Base-by-base conservation (phyloP, 2,329 filamentous ascomycete genomes). In the Colletotrichum godetiae region DNA sequence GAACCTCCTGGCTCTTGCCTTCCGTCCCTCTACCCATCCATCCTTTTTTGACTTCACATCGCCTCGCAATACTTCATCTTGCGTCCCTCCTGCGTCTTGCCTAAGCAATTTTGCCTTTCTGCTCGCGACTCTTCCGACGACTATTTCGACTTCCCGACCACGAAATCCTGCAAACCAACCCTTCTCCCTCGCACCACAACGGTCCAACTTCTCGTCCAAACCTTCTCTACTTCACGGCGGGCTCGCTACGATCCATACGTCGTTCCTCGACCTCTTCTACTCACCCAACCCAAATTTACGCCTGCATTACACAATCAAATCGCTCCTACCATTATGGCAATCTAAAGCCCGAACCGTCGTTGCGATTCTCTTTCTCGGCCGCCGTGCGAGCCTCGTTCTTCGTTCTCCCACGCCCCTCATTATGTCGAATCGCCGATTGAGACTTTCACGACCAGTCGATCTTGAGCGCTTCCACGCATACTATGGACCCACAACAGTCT, bases 361-460 rank as follows among this genome's bases (percentile, higher is more conserved):
- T 42, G 70, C 64, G 27, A 46, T 67, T 72, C 29, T 58, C 57
- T 63, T 65, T 37, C 62, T 35, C 57, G 74, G 67, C 74, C 67
- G 68, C 65, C 74, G 64, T 64, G 72, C 74, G 74, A 74, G 71
- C 74, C 74, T 58, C 72, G 58, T 60, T 59, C 57, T 35, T 63
- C 71, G 66, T 59, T 22, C 56, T 55, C 55, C 19, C 68, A 63
- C 67, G 37, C 55, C 33, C 70, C 71, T 72, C 72, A 75, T 65
- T 68, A 75, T 75, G 74, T 75, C 74, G 74, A 75, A 33, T 74
- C 72, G 72, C 68, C 68, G 68, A 62, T 59, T 57, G 60, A 65
- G 66, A 73, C 60, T 73, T n/a, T 31, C n/a, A 59, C 67, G 27
- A 65, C 31, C 53, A 73, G 60, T 73, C 35, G 52, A 73, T 46